Evolutionary conservation across 805 yeast genomes (phyloP), one percentile per base, ranked within the genome.

Genomic region (Nakazawaea siamensis): DNA sequence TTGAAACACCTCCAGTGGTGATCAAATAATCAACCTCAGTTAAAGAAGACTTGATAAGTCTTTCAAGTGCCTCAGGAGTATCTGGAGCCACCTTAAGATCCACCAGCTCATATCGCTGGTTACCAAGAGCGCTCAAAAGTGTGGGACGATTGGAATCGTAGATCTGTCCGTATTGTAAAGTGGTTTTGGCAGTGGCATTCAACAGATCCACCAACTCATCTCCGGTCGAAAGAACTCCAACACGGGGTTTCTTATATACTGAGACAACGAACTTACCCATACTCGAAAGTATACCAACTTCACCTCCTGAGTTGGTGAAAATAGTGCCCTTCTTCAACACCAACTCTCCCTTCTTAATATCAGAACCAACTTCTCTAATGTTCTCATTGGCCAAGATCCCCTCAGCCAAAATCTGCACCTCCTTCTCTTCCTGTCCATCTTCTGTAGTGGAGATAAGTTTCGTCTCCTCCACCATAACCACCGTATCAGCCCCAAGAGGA

Each of bases 1-100:
- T 71, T 1, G 78, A 71, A 2, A 71, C 78, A 17, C 78, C 78
- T 2, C 78, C 78, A 1, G 73, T 63, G 2, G 77, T 70, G 24
- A 71, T 55, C 24, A 71, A 43, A 24, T 61, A 61, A 37, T 71
- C 76, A 11, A 64, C 48, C 2, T 38, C 27, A 4, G 43, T 38
- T 17, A 65, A 49, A 0, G 62, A 60, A 0, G 35, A 31, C 1
- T 31, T 18, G 5, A 68, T 44, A 9, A 37, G 31, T 3, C 33
- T 31, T 14, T 43, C 51, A 4, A 70, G 46, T 0, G 46, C 37
- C 1, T 35, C 45, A 9, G 57, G 44, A 10, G 50, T 50, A 43
- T 74, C 80, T 2, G 55, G 35, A 4, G 67, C 73, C 34, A 73
- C 70, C 2, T 78, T 77, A 17, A 71, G 46, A 43, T 74, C 80